Base-by-base conservation (phyloP, 768 basidiomycete species). In the Ramaria rubella region DNA sequence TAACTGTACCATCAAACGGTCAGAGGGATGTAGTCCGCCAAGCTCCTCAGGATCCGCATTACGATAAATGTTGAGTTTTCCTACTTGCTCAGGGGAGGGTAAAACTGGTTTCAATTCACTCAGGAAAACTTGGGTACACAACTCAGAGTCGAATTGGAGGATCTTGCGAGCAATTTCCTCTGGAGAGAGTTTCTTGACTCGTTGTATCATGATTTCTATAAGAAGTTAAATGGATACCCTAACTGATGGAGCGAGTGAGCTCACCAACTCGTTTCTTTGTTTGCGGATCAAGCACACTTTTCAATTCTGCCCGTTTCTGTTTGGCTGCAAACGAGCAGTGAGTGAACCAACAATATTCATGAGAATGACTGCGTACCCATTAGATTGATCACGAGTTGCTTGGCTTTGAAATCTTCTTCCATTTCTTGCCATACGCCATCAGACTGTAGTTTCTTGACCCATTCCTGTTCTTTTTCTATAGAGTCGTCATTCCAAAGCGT, bases 401-500 rank as follows among this genome's bases (percentile, higher is more conserved):
- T 94, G 17, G 94, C 94, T 67, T 94, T 92, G 75, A 99, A 99
- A 67, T 94, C 94, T 65, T 95, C 88, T 69, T 98, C 94, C 89
- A 99, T 97, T 72, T 94, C 87, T 65, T 79, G 79, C 87, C 94
- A 97, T 14, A 99, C 83, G 43, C 94, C 91, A 64, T 93, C 90
- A 50, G 75, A 70, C 64, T 87, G 85, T 46, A 99, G 72, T 69
- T 89, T 90, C 68, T 83, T 78, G 42, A 93, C 70, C 79, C 93
- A 90, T 62, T 90, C 85, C 59, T 81, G 75, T 65, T 92, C 90
- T 64, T 83, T 84, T 57, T 77, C 69, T 33, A 57, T 52, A 52
- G 75, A 73, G 58, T 91, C 89, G 36, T 79, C 79, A 52, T 77
- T 86, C 89, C 93, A 99, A 14, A 97, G 73, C 0, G 94, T 98